Evolutionary conservation across 1,284 basidiomycete genomes (phyloP).

Genomic region (Ganoderma lingzhi): DNA sequence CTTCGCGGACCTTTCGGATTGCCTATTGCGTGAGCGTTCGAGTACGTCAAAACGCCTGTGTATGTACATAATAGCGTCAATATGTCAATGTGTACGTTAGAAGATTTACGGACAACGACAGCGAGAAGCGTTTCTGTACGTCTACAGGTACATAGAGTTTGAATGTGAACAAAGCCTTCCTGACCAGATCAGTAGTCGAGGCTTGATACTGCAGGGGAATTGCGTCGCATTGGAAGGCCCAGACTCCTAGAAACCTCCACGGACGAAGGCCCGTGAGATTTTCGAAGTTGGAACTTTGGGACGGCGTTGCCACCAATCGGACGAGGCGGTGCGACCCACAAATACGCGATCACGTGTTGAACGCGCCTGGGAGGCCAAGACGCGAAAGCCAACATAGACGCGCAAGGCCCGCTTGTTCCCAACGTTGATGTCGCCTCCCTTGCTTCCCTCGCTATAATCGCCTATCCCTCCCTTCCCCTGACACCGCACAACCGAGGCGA

Average conservation of each 20-base stretch:
- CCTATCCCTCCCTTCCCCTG: conserved; percentile 6
- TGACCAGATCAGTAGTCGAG: background rate
- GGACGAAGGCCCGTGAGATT: background rate
- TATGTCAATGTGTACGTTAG: background rate
- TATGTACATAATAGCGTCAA: background rate
- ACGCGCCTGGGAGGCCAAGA: conserved; percentile 11
- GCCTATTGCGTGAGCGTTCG: background rate
- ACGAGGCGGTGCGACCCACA: background rate
- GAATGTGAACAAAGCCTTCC: background rate
- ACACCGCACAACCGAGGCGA: conserved; percentile 14
- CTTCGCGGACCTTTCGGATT: background rate
- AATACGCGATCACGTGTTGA: conserved; percentile 21
- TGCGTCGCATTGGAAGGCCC: background rate
- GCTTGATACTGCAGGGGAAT: too few species aligned
- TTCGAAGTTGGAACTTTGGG: background rate
- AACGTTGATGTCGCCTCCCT: conserved; percentile 22
- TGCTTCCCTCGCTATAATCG: conserved; percentile 19
- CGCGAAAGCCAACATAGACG: conserved; percentile 23
- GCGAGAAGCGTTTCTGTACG: background rate
- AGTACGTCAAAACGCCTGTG: background rate
- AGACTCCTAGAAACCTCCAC: background rate
- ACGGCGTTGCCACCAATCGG: background rate
- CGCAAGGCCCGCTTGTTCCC: conserved; percentile 6
- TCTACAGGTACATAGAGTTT: background rate
- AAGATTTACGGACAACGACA: background rate